Evolutionary conservation across 2,329 filamentous ascomycete genomes (phyloP), one percentile per base, ranked within the genome.

Genomic region (Daldinia sp.): DNA sequence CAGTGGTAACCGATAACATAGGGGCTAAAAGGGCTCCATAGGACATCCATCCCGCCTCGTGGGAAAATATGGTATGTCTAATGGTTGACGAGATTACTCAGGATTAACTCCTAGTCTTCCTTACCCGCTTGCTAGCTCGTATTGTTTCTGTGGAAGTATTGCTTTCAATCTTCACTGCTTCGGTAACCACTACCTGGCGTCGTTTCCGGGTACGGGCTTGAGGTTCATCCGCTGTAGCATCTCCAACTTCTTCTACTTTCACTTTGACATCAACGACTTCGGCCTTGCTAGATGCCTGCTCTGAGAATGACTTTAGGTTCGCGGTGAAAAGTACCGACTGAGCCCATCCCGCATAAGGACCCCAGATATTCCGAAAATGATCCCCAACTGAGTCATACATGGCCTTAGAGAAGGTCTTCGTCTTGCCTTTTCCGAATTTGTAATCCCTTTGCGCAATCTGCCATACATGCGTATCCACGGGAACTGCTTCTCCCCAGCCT

Each of bases 381-480:
- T 97, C 92, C 0, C 92, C 96, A 13, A 99, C 89, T 0, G 93
- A 93, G 77, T 96, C 91, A 76, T 99, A 98, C 70, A 93, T 94
- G 44, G 87, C 88, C 77, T 97, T 97, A 13, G 92, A 98, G 69
- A 99, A 85, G 53, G 93, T 95, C 76, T 94, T 95, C 68, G 81
- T 92, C 86, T 93, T 95, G 7, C 88, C 89, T 74, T 90, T 93
- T 6, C 93, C 93, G 75, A 99, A 97, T 66, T 91, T 94, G 82
- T 99, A 99, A 79, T 99, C 96, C 60, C 96, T 87, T 79, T 97
- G 93, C 0, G 96, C 97, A 76, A 99, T 98, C 82, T 98, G 94
- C 95, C 94, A 98, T 12, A 99, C 93, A 81, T 99, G 97, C 1
- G 97, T 99, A 79, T 99, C 96, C 35, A 99, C 93, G 0, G 96